phyloP scores from a whole-genome alignment of 371 early-diverging fungal genomes.

The Parasitella parasitica region DNA sequence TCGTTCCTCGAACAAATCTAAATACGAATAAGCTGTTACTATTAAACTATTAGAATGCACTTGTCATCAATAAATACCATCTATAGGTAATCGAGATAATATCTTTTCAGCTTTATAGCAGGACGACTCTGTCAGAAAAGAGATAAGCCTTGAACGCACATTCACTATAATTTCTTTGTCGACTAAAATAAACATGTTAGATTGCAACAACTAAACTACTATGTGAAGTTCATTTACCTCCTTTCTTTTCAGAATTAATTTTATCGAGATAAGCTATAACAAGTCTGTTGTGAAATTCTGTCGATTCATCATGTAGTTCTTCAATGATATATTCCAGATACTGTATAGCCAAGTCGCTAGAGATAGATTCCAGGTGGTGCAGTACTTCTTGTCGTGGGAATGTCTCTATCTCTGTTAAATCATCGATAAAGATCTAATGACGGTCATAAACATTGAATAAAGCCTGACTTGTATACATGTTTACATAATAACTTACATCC shows the following conservation, averaged over 20 bases:
- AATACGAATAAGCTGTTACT: background rate
- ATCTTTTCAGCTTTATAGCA: slow-evolving; percentile 78
- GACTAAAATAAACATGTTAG: slow-evolving; percentile 2
- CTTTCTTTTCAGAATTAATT: slow-evolving; percentile 22
- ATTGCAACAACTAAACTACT: background rate
- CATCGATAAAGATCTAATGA: slow-evolving; percentile 76
- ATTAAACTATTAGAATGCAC: background rate
- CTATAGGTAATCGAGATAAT: slow-evolving; percentile 72
- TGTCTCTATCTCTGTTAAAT: slow-evolving; percentile 58
- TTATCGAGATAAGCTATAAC: slow-evolving; percentile 69
- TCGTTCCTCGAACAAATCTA: slow-evolving; percentile 78
- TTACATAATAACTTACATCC: slow-evolving; percentile 54
- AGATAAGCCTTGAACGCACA: slow-evolving; percentile 44
- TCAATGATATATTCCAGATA: slow-evolving; percentile 82
- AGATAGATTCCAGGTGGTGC: slow-evolving; percentile 60
- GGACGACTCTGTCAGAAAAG: slow-evolving; percentile 69
- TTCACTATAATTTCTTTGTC: slow-evolving; percentile 20
- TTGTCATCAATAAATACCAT: slow-evolving; percentile 42
- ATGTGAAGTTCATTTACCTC: background rate
- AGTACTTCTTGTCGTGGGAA: slow-evolving; percentile 57
- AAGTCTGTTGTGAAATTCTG: slow-evolving; percentile 81
- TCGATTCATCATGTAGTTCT: slow-evolving; percentile 62
- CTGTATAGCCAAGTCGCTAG: slow-evolving; percentile 61
- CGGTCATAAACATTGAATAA: background rate
- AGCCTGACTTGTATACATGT: background rate